These are phyloP conservation scores for Discostella stelligera DNA, from an alignment of 352 stramenopile species.

Conservation along the genomic window DNA sequence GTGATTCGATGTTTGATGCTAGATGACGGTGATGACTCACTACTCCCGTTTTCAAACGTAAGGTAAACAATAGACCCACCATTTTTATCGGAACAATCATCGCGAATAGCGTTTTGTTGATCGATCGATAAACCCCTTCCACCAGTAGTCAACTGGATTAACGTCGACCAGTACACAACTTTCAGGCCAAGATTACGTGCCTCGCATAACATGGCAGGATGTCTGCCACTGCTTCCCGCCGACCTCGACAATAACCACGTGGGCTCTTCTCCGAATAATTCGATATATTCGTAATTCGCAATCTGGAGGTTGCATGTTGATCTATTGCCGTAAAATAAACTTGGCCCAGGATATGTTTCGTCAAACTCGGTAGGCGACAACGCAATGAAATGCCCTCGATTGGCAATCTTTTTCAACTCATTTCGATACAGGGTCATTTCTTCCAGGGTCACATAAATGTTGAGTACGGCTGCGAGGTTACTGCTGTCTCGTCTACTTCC, in stretches of 20 bases:
- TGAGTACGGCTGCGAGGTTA: conserved; percentile 14
- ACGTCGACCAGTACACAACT: conserved; percentile 50
- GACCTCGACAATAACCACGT: conserved; percentile 39
- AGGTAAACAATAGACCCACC: conserved; percentile 45
- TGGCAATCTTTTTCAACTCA: conserved; percentile 23
- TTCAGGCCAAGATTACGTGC: conserved; percentile 48
- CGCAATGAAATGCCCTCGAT: conserved; percentile 32
- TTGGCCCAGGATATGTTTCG: conserved; percentile 8
- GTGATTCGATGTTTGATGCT: not conserved
- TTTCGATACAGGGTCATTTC: conserved; percentile 23
- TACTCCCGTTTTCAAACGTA: conserved; percentile 5
- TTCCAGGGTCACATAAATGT: conserved; percentile 42
- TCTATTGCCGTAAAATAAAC: conserved; percentile 27
- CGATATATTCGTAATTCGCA: conserved; percentile 28
- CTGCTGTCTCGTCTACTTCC: not conserved
- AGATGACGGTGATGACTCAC: not conserved
- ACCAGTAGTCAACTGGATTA: conserved; percentile 8
- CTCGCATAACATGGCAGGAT: conserved; percentile 34
- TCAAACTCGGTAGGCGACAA: conserved; percentile 22
- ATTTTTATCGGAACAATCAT: conserved; percentile 31
- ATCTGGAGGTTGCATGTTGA: conserved; percentile 24
- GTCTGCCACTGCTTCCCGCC: conserved; percentile 19
- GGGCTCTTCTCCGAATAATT: conserved; percentile 25
- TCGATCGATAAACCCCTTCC: conserved; percentile 16
- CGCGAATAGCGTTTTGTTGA: conserved; percentile 9